phyloP scores from a whole-genome alignment of 768 basidiomycete species.

The Boletus coccyginus region DNA sequence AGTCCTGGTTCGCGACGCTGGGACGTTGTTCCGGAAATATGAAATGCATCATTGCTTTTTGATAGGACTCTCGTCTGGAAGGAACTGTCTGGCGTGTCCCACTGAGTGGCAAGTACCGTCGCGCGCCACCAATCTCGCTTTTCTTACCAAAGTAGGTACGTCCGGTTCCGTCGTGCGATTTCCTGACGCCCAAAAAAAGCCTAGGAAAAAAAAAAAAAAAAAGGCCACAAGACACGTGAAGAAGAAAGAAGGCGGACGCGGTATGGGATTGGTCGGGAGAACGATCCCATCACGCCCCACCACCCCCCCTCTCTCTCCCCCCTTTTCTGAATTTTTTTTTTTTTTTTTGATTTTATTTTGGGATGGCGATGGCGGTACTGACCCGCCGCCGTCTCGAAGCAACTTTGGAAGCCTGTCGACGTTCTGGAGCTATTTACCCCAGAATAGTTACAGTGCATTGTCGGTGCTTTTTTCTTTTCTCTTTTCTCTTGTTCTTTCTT shows the following conservation, averaged over 20 bases:
- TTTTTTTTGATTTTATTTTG: not conserved
- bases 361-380: not conserved
- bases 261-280: not conserved
- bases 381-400: not conserved
- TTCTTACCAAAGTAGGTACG: not conserved
- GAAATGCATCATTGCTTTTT: not conserved
- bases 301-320: too few species aligned
- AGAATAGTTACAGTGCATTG: slow-evolving; percentile 11
- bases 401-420: not conserved
- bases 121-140: too few species aligned
- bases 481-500: not conserved
- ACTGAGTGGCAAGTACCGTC: too few species aligned
- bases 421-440: not conserved
- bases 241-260: not conserved
- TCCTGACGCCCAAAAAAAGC: not conserved
- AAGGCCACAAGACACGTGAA: too few species aligned
- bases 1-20: not conserved
- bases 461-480: not conserved
- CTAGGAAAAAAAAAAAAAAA: not conserved
- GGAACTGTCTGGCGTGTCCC: too few species aligned
- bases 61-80: too few species aligned
- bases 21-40: not conserved
- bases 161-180: slow-evolving; percentile 15
- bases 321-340: too few species aligned
- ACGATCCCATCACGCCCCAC: not conserved